phyloP scores from a whole-genome alignment of 179 eudicot species.

The Spinacia oleracea region DNA sequence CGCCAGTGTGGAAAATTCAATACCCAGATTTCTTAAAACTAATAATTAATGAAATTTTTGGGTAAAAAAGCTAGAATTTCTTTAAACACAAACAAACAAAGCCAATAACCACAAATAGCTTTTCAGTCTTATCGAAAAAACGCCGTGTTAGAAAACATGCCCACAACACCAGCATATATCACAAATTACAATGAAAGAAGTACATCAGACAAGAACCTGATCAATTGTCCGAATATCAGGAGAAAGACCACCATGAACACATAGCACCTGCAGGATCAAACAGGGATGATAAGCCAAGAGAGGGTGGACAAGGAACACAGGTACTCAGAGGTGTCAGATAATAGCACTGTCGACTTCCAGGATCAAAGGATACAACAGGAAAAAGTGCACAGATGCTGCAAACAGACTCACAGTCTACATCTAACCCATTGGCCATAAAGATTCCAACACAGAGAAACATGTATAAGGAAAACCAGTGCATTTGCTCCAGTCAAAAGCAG shows the following conservation, averaged over 20 bases:
- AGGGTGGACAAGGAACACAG: background rate
- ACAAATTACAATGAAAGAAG: slow-evolving; percentile 3
- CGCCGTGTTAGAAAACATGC: background rate
- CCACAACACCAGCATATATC: background rate
- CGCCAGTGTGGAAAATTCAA: background rate
- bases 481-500: background rate
- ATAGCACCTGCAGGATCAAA: slow-evolving; percentile 65
- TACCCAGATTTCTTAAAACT: background rate
- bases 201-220: slow-evolving; percentile 56
- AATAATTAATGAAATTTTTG: background rate
- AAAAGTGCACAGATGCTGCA: background rate
- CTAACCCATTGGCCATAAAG: background rate
- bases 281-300: background rate
- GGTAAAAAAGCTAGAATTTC: background rate
- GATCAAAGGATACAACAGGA: background rate
- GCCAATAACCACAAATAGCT: background rate
- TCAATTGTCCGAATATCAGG: slow-evolving; percentile 95
- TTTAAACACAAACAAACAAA: background rate
- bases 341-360: background rate
- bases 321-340: background rate
- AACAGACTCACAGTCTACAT: background rate
- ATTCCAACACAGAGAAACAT: background rate
- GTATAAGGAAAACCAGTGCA: background rate
- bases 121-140: background rate
- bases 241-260: slow-evolving; percentile 99